These are phyloP conservation scores for Fallopia convolvulus DNA, from an alignment of 148 eudicot genomes.

Conservation along the genomic window DNA sequence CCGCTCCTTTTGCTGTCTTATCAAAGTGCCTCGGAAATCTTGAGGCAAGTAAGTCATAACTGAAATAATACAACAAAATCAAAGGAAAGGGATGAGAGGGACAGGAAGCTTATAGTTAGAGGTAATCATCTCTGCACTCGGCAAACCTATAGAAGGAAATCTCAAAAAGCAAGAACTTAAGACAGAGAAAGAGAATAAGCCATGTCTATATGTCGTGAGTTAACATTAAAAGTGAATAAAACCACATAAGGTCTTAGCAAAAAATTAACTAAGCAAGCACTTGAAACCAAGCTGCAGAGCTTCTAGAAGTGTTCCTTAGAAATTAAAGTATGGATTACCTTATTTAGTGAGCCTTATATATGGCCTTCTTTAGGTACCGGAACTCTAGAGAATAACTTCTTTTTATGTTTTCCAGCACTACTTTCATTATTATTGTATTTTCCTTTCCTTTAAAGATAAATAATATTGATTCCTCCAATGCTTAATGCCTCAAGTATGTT, in stretches of 20 bases:
- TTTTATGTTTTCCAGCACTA: background rate
- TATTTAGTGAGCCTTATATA: background rate
- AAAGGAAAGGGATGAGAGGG: background rate
- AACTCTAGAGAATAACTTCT: background rate
- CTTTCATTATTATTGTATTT: background rate
- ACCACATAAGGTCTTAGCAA: background rate
- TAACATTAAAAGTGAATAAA: background rate
- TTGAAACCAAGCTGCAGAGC: background rate
- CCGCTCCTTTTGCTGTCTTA: constrained; percentile 92
- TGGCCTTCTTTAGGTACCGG: background rate
- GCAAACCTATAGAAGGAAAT: background rate
- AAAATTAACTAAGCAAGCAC: background rate
- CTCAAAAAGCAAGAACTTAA: background rate
- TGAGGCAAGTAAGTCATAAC: constrained; percentile 99
- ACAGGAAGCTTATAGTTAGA: background rate
- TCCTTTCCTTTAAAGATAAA: background rate
- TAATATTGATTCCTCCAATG: background rate
- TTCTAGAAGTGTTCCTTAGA: background rate
- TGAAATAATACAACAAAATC: constrained; percentile 25
- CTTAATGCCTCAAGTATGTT: background rate
- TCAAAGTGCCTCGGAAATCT: constrained; percentile 89
- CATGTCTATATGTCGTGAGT: background rate
- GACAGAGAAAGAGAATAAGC: background rate
- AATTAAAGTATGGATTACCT: background rate
- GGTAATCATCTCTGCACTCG: background rate